Evolutionary conservation across 495 filamentous ascomycete species (phyloP).

Genomic region (Penicillium canescens): DNA sequence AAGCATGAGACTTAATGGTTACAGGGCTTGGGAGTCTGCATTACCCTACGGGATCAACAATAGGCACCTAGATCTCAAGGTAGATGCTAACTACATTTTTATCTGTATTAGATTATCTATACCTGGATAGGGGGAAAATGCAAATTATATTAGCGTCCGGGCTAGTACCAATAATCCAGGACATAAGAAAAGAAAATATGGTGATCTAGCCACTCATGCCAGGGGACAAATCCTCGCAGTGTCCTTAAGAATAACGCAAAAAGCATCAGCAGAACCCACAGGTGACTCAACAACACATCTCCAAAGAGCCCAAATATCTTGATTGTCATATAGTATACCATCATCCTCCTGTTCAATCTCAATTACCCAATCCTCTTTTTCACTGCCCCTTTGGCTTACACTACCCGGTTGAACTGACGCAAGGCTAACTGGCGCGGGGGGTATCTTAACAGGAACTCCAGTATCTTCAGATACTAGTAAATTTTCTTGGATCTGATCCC

Average conservation of each 20-base stretch:
- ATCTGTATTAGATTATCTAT: too few relatives aligned
- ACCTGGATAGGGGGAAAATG: too few relatives aligned
- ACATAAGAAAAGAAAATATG: not conserved
- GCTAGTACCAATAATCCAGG: not conserved
- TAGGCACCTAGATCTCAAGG: too few relatives aligned
- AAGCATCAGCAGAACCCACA: not conserved
- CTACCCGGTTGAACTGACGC: not conserved
- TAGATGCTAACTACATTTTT: too few relatives aligned
- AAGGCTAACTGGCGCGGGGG: not conserved
- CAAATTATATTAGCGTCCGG: not conserved
- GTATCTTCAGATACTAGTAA: not conserved
- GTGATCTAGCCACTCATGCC: too few relatives aligned
- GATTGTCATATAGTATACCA: not conserved
- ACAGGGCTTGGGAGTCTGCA: too few relatives aligned
- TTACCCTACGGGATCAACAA: too few relatives aligned
- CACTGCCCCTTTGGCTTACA: not conserved
- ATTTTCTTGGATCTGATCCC: not conserved
- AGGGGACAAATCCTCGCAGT: not conserved
- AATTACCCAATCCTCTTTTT: not conserved
- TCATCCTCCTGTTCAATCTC: not conserved
- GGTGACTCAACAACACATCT: not conserved
- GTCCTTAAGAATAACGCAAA: not conserved
- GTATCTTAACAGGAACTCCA: not conserved
- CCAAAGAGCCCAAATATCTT: slow-evolving; percentile 7
- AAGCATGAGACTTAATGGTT: too few relatives aligned